These are phyloP conservation scores for Gonapodya sp. DNA, from an alignment of 192 early-diverging fungal species.

Conservation along the genomic window DNA sequence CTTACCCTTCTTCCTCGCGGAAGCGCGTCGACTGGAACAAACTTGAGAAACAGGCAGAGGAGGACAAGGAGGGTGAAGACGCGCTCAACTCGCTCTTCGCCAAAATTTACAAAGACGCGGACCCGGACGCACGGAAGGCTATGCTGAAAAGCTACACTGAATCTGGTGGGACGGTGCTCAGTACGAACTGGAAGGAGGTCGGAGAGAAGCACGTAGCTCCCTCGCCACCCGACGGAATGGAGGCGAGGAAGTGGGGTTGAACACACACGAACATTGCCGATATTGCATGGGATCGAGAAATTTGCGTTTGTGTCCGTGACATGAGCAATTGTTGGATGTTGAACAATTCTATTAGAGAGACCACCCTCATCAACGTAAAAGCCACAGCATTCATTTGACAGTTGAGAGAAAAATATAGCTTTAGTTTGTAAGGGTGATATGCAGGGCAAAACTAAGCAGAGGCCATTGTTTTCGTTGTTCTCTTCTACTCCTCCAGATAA, in stretches of 20 bases:
- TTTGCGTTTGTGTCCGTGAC: too few relatives aligned
- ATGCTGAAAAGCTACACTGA: slow-evolving; percentile 99
- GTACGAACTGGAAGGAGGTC: slow-evolving; percentile 94
- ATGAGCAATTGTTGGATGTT: too few relatives aligned
- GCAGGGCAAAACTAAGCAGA: too few relatives aligned
- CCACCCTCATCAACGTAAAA: too few relatives aligned
- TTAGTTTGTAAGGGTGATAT: too few relatives aligned
- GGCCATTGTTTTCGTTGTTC: too few relatives aligned
- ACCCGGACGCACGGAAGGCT: slow-evolving; percentile 74
- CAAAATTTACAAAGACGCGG: slow-evolving; percentile 82
- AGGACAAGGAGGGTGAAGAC: slow-evolving; percentile 84
- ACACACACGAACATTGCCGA: background rate
- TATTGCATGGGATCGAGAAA: background rate
- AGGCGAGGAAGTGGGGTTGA: slow-evolving; percentile 63
- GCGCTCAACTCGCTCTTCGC: slow-evolving; percentile 89
- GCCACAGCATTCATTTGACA: too few relatives aligned
- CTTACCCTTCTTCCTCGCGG: slow-evolving; percentile 34
- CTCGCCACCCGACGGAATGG: slow-evolving; percentile 85
- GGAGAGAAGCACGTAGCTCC: slow-evolving; percentile 72
- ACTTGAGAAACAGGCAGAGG: slow-evolving; percentile 56
- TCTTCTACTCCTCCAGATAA: too few relatives aligned
- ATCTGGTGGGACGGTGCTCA: slow-evolving; percentile 85
- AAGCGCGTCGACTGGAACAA: slow-evolving; percentile 73
- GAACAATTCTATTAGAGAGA: too few relatives aligned
- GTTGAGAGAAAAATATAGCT: too few relatives aligned